Evolutionary conservation across 352 stramenopile species (phyloP).

Genomic region (Globisporangium okanoganense): DNA sequence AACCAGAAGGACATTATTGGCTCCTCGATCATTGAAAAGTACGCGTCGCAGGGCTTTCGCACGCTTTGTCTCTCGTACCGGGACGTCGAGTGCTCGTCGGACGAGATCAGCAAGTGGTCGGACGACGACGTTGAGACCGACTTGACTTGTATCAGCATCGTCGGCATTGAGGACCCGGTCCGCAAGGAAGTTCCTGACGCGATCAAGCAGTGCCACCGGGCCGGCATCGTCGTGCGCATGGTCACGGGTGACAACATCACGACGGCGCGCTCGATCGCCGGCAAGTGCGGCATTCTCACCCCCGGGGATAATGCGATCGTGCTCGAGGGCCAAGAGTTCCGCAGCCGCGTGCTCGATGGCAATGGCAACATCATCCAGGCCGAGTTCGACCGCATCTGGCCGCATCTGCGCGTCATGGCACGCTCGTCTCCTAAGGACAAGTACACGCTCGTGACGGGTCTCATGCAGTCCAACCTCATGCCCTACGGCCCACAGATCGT

Average conservation of each 20-base stretch:
- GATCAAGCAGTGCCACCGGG: constrained; percentile 90
- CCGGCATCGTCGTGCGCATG: constrained; percentile 98
- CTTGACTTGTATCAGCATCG: constrained; percentile 85
- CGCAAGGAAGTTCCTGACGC: constrained; percentile 91
- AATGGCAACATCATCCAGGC: constrained; percentile 71
- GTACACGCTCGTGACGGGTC: constrained; percentile 93
- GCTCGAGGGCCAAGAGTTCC: constrained; percentile 70
- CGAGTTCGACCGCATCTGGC: constrained; percentile 93
- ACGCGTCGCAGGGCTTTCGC: constrained; percentile 74
- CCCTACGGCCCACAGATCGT: constrained; percentile 87
- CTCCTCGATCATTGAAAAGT: constrained; percentile 68
- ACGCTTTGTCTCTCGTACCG: constrained; percentile 85
- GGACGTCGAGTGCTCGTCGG: constrained; percentile 60
- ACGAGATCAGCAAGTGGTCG: constrained; percentile 63
- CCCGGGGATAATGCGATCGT: constrained; percentile 51
- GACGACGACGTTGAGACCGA: constrained; percentile 85
- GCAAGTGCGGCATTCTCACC: constrained; percentile 70
- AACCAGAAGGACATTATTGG: constrained; percentile 67
- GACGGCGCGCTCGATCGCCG: constrained; percentile 82
- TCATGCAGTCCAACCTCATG: constrained; percentile 82
- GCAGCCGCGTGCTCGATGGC: constrained; percentile 54
- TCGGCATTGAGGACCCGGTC: constrained; percentile 94
- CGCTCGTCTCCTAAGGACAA: constrained; percentile 96
- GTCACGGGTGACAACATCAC: constrained; percentile 98
- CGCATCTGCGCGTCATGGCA: constrained; percentile 88